Evolutionary conservation across 257 asterid genomes (phyloP).

Genomic region (Solanum lignicaule): DNA sequence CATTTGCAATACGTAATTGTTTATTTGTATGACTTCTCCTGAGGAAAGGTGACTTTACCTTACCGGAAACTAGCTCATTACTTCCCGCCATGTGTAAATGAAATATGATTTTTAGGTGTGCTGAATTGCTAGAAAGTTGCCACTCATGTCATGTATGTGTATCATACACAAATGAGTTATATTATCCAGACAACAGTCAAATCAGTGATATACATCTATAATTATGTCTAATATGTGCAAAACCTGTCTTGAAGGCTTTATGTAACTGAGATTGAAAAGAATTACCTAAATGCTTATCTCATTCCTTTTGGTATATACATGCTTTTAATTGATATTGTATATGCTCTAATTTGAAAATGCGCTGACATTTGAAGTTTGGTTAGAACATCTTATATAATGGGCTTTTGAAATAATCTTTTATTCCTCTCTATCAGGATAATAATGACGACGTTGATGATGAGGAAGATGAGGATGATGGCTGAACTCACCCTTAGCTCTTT

Average conservation of each 20-base stretch:
- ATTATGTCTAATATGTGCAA: not conserved
- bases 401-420: not conserved
- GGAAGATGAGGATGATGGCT: constrained; percentile 7
- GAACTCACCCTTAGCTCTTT: not conserved
- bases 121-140: not conserved
- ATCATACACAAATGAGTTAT: not conserved
- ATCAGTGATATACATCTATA: not conserved
- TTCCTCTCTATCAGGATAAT: not conserved
- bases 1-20: not conserved
- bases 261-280: not conserved
- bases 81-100: not conserved
- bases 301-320: not conserved
- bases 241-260: not conserved
- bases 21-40: not conserved
- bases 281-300: not conserved
- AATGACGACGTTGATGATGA: constrained; percentile 10
- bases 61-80: not conserved
- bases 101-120: not conserved
- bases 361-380: not conserved
- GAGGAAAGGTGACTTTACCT: not conserved
- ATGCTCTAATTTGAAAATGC: not conserved
- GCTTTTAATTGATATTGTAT: not conserved
- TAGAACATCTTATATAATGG: constrained; percentile 8
- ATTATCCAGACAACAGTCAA: not conserved
- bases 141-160: not conserved